Percentiles rank a stretch among this genome's conserved stretches.
Conservation (phyloP, 306 rosid genomes). For the Casuarina equisetifolia region DNA sequence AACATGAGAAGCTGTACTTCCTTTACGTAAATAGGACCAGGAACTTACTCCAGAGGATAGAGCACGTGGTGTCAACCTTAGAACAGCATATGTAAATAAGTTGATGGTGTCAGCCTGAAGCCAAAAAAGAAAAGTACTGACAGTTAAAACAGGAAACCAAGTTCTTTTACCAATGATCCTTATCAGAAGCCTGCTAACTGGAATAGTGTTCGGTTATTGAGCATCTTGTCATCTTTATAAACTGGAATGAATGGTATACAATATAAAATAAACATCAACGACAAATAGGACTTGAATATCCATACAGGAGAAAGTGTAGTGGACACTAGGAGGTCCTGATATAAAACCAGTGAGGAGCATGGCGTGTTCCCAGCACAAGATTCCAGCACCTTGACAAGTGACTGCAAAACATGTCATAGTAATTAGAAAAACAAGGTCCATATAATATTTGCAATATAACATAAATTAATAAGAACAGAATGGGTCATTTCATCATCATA, state of each 20-base stretch:
- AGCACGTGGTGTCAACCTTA: slow-evolving; percentile 84
- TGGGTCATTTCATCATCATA: background rate
- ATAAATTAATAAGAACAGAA: background rate
- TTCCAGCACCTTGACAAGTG: slow-evolving; percentile 81
- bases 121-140: slow-evolving; percentile 23
- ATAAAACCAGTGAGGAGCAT: slow-evolving; percentile 83
- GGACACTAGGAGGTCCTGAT: slow-evolving; percentile 94
- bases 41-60: slow-evolving; percentile 79
- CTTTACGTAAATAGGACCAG: slow-evolving; percentile 90
- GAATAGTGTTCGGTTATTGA: slow-evolving; percentile 1
- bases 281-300: slow-evolving; percentile 30
- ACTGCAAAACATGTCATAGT: slow-evolving; percentile 56
- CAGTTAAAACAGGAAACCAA: slow-evolving; percentile 4
- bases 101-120: slow-evolving; percentile 85
- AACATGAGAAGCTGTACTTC: slow-evolving; percentile 50
- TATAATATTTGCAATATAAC: background rate
- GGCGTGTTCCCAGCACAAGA: slow-evolving; percentile 70
- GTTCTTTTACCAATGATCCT: background rate
- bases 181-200: background rate
- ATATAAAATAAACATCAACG: slow-evolving; percentile 1
- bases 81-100: slow-evolving; percentile 88
- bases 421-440: slow-evolving; percentile 11
- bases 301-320: slow-evolving; percentile 95
- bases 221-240: slow-evolving; percentile 15
- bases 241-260: background rate